Percentiles rank a stretch among this genome's conserved stretches.
Conservation (phyloP, 805 yeast genomes). For the Schwanniomyces occidentalis region DNA sequence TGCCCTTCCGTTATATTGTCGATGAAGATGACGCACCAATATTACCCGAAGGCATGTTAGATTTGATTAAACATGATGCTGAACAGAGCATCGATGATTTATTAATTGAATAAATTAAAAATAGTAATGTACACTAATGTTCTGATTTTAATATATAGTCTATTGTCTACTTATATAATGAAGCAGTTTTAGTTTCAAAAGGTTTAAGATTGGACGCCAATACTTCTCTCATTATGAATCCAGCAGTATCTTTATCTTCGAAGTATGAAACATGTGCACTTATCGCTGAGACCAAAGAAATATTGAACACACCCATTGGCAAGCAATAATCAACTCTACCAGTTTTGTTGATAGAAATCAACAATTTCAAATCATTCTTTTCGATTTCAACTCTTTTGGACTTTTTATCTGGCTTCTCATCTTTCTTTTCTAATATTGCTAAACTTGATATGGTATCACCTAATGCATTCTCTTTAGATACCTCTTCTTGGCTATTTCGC, state of each 20-base stretch:
- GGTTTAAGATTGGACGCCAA: conserved; percentile 21
- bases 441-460: conserved; percentile 40
- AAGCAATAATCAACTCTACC: conserved; percentile 84
- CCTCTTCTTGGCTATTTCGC: conserved; percentile 14
- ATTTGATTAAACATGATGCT: conserved; percentile 80
- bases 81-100: conserved; percentile 80
- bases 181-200: conserved; percentile 28
- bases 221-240: conserved; percentile 68
- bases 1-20: conserved; percentile 92
- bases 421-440: conserved; percentile 16
- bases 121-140: conserved; percentile 4
- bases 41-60: conserved; percentile 88
- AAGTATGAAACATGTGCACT: conserved; percentile 89
- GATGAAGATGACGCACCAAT: conserved; percentile 70
- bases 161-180: conserved; percentile 18
- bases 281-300: conserved; percentile 75
- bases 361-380: conserved; percentile 25
- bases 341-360: conserved; percentile 57
- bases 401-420: conserved; percentile 19
- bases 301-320: conserved; percentile 76
- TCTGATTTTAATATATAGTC: not conserved
- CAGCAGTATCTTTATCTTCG: conserved; percentile 82
- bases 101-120: conserved; percentile 31
- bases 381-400: conserved; percentile 27
- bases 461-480: conserved; percentile 36